A percentile compares a stretch with the other conserved stretches of the same genome.
These are phyloP conservation scores for Berberis vulgaris DNA, from an alignment of 164 flowering plant genomes.

Conservation along the genomic window DNA sequence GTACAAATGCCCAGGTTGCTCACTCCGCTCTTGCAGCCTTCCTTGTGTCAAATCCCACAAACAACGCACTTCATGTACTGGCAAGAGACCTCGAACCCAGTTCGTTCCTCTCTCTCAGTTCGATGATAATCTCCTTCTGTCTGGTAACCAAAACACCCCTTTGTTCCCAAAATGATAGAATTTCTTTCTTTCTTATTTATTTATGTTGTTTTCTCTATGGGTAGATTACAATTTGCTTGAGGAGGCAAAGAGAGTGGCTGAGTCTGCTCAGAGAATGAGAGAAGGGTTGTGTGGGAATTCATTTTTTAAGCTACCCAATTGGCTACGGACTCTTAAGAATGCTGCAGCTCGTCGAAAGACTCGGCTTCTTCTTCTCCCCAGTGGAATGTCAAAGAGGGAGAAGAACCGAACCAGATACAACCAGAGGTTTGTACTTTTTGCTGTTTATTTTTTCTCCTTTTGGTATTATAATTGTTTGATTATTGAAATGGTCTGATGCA, in stretches of 20 bases:
- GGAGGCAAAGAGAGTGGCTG: constrained; percentile 13
- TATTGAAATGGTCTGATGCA: no score
- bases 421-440: neutral
- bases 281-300: constrained; percentile 3
- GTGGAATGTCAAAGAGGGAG: constrained; percentile 12
- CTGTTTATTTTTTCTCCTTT: no score
- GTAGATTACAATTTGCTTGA: constrained; percentile 15
- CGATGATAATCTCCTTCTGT: constrained; percentile 19
- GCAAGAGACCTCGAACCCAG: constrained; percentile 18
- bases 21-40: constrained; percentile 23
- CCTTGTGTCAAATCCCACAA: constrained; percentile 32
- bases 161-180: neutral
- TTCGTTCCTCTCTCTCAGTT: constrained; percentile 26
- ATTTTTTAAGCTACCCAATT: constrained; percentile 5
- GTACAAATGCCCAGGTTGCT: constrained; percentile 29
- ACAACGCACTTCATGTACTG: constrained; percentile 19
- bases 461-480: no score
- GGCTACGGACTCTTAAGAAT: constrained; percentile 6
- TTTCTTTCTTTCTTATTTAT: neutral
- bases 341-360: constrained; percentile 7
- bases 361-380: constrained; percentile 4
- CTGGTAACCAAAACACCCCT: constrained; percentile 10
- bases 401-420: constrained; percentile 5
- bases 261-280: constrained; percentile 11
- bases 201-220: neutral